phyloP scores from a whole-genome alignment of 2,329 filamentous ascomycete species.

The Penicillium sp. region DNA sequence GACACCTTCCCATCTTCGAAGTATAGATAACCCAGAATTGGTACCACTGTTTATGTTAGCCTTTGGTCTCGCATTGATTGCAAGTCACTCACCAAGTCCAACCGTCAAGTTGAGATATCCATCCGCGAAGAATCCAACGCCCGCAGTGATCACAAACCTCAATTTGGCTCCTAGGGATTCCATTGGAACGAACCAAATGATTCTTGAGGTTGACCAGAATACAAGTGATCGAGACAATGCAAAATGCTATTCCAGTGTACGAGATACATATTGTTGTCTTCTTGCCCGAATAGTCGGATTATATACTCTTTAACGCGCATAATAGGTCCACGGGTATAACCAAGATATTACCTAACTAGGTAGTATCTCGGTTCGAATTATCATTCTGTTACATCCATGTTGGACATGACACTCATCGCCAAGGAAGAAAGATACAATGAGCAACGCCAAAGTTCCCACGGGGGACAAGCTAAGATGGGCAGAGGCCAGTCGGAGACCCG shows the following conservation, averaged over 20 bases:
- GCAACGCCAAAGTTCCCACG: background rate
- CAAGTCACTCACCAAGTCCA: conserved; percentile 16
- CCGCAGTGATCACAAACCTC: conserved; percentile 19
- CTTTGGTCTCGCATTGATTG: background rate
- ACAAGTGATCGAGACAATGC: background rate
- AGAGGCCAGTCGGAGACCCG: conserved; percentile 1
- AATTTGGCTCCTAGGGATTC: conserved; percentile 12
- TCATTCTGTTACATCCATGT: background rate
- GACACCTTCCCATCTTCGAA: conserved; percentile 17
- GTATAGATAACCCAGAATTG: conserved; percentile 22
- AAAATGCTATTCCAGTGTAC: background rate
- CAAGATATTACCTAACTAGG: background rate
- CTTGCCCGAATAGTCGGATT: background rate
- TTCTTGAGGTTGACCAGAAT: background rate
- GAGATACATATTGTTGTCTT: background rate
- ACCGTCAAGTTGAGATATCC: conserved; percentile 24
- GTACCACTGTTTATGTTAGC: conserved; percentile 13
- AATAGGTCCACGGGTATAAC: background rate
- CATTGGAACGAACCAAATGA: background rate
- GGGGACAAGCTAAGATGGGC: background rate
- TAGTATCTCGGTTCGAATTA: background rate
- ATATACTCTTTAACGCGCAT: background rate
- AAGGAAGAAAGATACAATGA: conserved; percentile 1
- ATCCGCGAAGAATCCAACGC: conserved; percentile 23
- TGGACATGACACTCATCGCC: background rate